Evolutionary conservation across 192 early-diverging fungal species (phyloP).

Genomic region (Umbelopsis sp.): DNA sequence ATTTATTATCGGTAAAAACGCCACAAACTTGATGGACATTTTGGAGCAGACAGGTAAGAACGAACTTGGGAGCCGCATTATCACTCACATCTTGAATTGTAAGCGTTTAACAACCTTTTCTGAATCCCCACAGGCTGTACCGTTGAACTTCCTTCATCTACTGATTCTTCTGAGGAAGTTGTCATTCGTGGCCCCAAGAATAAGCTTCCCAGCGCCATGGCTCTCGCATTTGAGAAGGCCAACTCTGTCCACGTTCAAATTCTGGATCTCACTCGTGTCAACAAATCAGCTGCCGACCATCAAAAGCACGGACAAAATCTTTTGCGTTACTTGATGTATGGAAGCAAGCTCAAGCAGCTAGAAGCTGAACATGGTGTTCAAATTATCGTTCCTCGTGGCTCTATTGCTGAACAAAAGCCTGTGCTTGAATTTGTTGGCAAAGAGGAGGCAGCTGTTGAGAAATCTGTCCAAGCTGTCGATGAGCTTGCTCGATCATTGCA

Average conservation of each 20-base stretch:
- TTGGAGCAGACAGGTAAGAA: slow-evolving; percentile 68
- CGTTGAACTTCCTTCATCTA: slow-evolving; percentile 75
- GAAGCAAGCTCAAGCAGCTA: slow-evolving; percentile 71
- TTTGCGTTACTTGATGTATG: slow-evolving; percentile 75
- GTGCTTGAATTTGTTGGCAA: slow-evolving; percentile 82
- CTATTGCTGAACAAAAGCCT: slow-evolving; percentile 47
- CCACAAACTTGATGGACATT: slow-evolving; percentile 79
- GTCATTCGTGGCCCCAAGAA: slow-evolving; percentile 78
- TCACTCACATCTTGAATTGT: not conserved
- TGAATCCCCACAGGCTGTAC: slow-evolving; percentile 58
- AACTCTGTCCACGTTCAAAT: slow-evolving; percentile 72
- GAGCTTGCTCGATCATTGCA: slow-evolving; percentile 47
- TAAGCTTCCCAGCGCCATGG: slow-evolving; percentile 70
- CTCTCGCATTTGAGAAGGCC: slow-evolving; percentile 81
- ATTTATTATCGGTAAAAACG: slow-evolving; percentile 85
- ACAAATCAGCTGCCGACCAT: slow-evolving; percentile 51
- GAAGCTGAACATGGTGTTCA: slow-evolving; percentile 69
- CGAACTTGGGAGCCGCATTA: not conserved
- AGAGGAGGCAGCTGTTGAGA: slow-evolving; percentile 57
- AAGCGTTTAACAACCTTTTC: not conserved
- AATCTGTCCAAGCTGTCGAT: slow-evolving; percentile 62
- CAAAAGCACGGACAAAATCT: slow-evolving; percentile 67
- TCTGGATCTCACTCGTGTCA: slow-evolving; percentile 64
- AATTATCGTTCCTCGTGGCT: slow-evolving; percentile 56
- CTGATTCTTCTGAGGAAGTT: slow-evolving; percentile 73